Evolutionary conservation across 164 flowering plant genomes (phyloP), one percentile per base, ranked within the genome.

Genomic region (Hamamelis virginiana): DNA sequence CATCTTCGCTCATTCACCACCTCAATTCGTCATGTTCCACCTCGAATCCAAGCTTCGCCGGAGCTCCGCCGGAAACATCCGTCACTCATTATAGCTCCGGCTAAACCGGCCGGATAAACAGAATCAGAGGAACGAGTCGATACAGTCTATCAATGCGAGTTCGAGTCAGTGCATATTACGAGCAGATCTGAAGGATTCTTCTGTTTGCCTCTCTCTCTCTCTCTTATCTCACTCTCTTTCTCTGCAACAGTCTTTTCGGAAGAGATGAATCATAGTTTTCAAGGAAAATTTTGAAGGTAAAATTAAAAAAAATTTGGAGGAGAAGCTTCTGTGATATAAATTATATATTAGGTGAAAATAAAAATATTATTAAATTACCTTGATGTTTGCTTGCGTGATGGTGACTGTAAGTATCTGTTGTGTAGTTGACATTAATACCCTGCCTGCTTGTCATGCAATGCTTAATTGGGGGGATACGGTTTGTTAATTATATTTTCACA

Each of bases 1-100:
- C 98, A 91, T 91, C 75, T 74, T 87, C 71, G 5, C 77, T 57
- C 43, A 11, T 21, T 55, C 27, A 11, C 52, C 33, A 55, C 72
- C 66, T 72, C 78, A 77, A 51, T 46, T 58, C 55, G 44, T 9
- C 80, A 69, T 75, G 53, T 44, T 48, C 59, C 10, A 57, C 38
- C 41, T 3, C 23, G 12, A 41, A 44, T 13, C 68, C 43, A 48
- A 47, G 33, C 68, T 1, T 66, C 82, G 71, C 82, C 74, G 74
- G 72, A 78, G 65, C 76, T 62, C 78, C 12, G 27, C 74, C 69
- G 66, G 43, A 14, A 22, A 23, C 33, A 45, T 28, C 68, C 58
- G 16, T 33, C 14, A 25, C 26, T 70, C 69, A 68, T 68, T 72
- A 72, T 75, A 77, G 75, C 70, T 66, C 74, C 76, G 70, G 67